Evolutionary conservation across 257 asterid species (phyloP), one percentile per base, ranked within the genome.

Genomic region (Coffea eugenioides): DNA sequence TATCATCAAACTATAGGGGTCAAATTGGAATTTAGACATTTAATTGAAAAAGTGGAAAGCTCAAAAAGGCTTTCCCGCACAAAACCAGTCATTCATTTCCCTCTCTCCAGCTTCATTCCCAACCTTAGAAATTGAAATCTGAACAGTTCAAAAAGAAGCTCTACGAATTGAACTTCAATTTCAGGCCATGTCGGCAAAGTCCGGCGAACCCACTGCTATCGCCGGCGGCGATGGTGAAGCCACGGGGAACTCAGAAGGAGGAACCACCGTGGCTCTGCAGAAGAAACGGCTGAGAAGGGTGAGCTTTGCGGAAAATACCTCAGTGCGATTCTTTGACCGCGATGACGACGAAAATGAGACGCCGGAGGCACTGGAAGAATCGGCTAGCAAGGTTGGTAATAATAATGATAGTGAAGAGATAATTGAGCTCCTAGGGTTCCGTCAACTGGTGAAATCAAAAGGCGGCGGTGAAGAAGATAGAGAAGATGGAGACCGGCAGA

Each of bases 231-330:
- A 83, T 31, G 86, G 76, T n/a, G 80, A 80, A 78, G 80, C 79
- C 41, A 74, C 89, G 10, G 91, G 89, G 54, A 90, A 88, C 66
- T 93, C 97, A 43, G 97, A 88, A 77, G 90, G 88, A 66, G 84
- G 86, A 68, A 84, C 83, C 76, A 88, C 94, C 77, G 62, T 87
- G 45, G 95, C 91, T 46, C 34, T 71, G 80, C 92, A 85, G 87
- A 89, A 83, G 87, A 96, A 94, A 88, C 89, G 96, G 81, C 86
- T 89, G 11, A 95, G 98, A 79, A 88, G 99, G 73, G 99, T 96
- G 83, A 96, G 99, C 92, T 96, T 96, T 81, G 99, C 99, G 18
- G 99, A 94, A 88, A 90, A 75, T 87, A 94, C 99, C 16, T 92
- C 97, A 7, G 83, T 96, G 7, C 97, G 86, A 87, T 89, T 96